Conservation (phyloP, 352 stramenopile genomes). For the Pythium grandisporangium region DNA sequence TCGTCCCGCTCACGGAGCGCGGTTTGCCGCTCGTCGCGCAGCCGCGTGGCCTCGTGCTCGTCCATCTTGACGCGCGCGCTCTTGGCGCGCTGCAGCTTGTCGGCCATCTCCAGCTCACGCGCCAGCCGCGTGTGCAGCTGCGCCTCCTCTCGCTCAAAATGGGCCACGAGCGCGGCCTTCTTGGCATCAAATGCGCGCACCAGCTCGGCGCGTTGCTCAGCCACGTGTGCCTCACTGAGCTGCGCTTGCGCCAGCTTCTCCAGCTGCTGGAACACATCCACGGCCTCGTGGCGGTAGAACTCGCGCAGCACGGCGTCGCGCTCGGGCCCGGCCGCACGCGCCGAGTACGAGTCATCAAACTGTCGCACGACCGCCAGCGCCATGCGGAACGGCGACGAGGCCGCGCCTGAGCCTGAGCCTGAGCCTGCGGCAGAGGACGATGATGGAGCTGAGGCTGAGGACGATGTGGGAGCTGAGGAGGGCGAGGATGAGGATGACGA, state of each 20-base stretch:
- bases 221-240: constrained; percentile 43
- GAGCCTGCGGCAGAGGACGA: too few relatives aligned
- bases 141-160: constrained; percentile 58
- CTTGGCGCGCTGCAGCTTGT: constrained; percentile 57
- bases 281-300: constrained; percentile 48
- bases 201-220: constrained; percentile 36
- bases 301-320: constrained; percentile 36
- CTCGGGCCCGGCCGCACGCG: constrained; percentile 37
- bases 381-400: constrained; percentile 20
- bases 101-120: constrained; percentile 55
- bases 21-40: constrained; percentile 31
- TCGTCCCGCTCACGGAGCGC: constrained; percentile 25
- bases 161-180: constrained; percentile 42
- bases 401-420: too few relatives aligned
- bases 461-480: too few relatives aligned
- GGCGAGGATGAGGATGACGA: too few relatives aligned
- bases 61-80: constrained; percentile 55
- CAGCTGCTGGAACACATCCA: constrained; percentile 43
- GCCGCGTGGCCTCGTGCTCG: constrained; percentile 36
- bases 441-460: too few relatives aligned
- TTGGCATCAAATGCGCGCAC: constrained; percentile 51
- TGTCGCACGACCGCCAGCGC: constrained; percentile 33
- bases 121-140: constrained; percentile 48
- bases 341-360: constrained; percentile 44
- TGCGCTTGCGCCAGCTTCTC: constrained; percentile 35